phyloP scores from a whole-genome alignment of 1,284 basidiomycete species.

The Wallemia mellicola region DNA sequence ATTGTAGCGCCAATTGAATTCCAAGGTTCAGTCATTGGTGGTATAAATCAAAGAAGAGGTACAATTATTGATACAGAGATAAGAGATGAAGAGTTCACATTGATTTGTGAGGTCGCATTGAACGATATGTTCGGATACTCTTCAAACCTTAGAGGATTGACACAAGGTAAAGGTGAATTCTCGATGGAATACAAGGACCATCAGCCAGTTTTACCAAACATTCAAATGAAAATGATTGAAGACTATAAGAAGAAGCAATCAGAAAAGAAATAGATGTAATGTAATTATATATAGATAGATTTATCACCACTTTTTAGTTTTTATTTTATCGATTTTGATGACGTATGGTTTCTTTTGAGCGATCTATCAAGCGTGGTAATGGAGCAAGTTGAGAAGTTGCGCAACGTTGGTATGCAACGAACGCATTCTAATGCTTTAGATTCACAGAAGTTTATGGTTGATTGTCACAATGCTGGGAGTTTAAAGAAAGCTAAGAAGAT shows the following conservation, averaged over 20 bases:
- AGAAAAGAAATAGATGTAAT: conserved; percentile 7
- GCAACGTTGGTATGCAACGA: neutral
- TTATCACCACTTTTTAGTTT: neutral
- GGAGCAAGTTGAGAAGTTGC: neutral
- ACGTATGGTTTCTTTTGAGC: neutral
- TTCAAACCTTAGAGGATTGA: conserved; percentile 63
- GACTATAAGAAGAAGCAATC: conserved; percentile 27
- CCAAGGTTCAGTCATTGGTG: conserved; percentile 77
- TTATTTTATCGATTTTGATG: neutral
- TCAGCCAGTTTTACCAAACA: conserved; percentile 55
- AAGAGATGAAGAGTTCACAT: conserved; percentile 85
- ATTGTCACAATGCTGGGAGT: neutral
- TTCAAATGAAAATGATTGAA: conserved; percentile 55
- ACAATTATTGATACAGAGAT: conserved; percentile 91
- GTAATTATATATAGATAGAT: neutral
- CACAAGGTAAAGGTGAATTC: conserved; percentile 60
- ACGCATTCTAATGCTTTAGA: neutral
- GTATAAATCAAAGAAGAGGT: conserved; percentile 71
- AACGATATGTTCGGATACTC: conserved; percentile 99
- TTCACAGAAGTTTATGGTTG: neutral
- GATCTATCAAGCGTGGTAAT: too few relatives aligned
- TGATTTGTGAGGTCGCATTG: conserved; percentile 45
- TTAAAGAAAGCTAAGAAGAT: neutral
- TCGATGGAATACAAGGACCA: conserved; percentile 22
- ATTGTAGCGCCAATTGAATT: conserved; percentile 88